A percentile compares a stretch with the other conserved stretches of the same genome.
phyloP scores from a whole-genome alignment of 129 eudicot species.

The Helianthus tuberosus region DNA sequence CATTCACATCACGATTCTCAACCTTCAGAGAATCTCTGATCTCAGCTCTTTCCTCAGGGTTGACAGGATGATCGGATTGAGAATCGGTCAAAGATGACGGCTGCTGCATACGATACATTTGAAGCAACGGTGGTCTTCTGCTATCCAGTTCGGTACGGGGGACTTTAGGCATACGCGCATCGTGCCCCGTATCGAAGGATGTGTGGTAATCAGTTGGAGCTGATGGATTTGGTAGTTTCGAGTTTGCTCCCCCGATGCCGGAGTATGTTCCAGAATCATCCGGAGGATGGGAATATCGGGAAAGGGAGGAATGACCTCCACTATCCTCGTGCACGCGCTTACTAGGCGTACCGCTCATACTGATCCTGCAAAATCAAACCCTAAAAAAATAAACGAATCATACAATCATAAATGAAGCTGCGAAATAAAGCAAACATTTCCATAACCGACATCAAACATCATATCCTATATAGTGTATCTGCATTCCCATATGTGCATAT shows the following conservation, averaged over 20 bases:
- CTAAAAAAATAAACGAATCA: not conserved
- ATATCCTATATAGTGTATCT: not conserved
- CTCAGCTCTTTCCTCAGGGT: slow-evolving; percentile 60
- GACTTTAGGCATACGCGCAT: slow-evolving; percentile 63
- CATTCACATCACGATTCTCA: slow-evolving; percentile 62
- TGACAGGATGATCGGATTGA: slow-evolving; percentile 56
- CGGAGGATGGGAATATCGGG: slow-evolving; percentile 52
- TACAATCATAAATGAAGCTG: too few species aligned
- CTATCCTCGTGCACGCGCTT: slow-evolving; percentile 73
- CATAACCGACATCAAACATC: not conserved
- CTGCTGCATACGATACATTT: slow-evolving; percentile 41
- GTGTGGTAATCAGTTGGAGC: slow-evolving; percentile 57
- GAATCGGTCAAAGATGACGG: slow-evolving; percentile 45
- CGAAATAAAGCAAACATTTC: not conserved
- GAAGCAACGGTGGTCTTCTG: slow-evolving; percentile 57
- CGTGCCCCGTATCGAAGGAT: slow-evolving; percentile 53
- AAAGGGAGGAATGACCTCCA: slow-evolving; percentile 68
- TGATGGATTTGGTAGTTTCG: slow-evolving; percentile 49
- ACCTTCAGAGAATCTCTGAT: slow-evolving; percentile 55
- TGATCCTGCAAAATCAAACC: slow-evolving; percentile 32
- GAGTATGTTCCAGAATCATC: slow-evolving; percentile 66
- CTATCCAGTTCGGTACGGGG: slow-evolving; percentile 65
- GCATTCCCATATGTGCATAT: not conserved
- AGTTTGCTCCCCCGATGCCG: slow-evolving; percentile 25
- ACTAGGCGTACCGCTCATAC: slow-evolving; percentile 77